These are phyloP conservation scores for Ogataea pini DNA, from an alignment of 805 yeast species.

Conservation along the genomic window DNA sequence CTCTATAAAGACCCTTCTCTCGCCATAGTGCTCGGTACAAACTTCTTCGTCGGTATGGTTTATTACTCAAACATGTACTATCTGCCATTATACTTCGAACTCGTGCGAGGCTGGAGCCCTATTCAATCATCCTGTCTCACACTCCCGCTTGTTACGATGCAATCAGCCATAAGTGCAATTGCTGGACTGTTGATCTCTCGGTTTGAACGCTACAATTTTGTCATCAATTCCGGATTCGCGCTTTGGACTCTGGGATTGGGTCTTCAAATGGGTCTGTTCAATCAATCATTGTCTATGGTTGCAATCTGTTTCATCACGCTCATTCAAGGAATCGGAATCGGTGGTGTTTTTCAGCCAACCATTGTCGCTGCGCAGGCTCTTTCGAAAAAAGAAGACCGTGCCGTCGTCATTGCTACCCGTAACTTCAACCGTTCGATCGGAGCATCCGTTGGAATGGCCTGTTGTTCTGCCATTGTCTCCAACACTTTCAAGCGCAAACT, in stretches of 20 bases:
- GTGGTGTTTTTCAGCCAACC: constrained; percentile 55
- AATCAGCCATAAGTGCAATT: constrained; percentile 41
- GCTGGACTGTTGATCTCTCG: constrained; percentile 49
- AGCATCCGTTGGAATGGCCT: constrained; percentile 60
- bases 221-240: constrained; percentile 43
- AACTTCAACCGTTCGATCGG: constrained; percentile 60
- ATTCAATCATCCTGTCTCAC: constrained; percentile 43
- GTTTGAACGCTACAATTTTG: constrained; percentile 43
- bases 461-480: constrained; percentile 35
- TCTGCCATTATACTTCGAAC: constrained; percentile 50
- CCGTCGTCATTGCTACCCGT: constrained; percentile 58
- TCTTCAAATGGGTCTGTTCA: constrained; percentile 37
- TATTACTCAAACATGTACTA: constrained; percentile 50
- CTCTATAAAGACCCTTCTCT: constrained; percentile 41
- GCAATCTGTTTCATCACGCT: constrained; percentile 39
- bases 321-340: constrained; percentile 46
- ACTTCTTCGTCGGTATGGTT: constrained; percentile 49
- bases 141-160: constrained; percentile 47
- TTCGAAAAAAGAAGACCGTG: constrained; percentile 50
- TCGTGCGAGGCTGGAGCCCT: constrained; percentile 43
- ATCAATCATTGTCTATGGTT: constrained; percentile 33
- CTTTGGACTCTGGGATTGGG: constrained; percentile 45
- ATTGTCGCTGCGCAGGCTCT: constrained; percentile 59
- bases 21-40: constrained; percentile 38
- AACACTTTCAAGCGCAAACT: constrained; percentile 26